Base-by-base conservation (phyloP, 2,329 filamentous ascomycete genomes). In the Fusarium oligoseptatum region DNA sequence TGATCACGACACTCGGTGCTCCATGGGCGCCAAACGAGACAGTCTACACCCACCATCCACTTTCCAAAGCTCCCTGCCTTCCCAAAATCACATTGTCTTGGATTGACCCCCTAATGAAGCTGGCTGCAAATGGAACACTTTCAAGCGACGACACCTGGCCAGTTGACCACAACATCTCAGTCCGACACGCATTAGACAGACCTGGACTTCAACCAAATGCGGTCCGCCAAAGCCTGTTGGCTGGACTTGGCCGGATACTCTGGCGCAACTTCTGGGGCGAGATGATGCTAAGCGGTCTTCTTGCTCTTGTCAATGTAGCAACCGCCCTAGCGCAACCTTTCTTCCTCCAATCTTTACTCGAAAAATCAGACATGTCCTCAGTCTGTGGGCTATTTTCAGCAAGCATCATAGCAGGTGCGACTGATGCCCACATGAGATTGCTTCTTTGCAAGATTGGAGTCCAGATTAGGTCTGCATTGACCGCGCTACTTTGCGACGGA, bases 321-420 rank as follows among this genome's bases (percentile, higher is more conserved):
- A 7, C 39, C 10, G 39, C n/a, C 11, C 5, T 43, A 6, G 39
- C 39, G 11, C 39, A 43, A 6, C 39, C 39, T 1, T 20, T 43
- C n/a, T 43, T 43, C 10, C 39, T 43, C 10, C 39, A 22, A 7
- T 43, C 39, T 2, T 20, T 43, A 11, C 39, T 43, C 3, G 10
- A 20, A 2, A 14, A 20, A 3, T 3, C n/a, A 3, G 39, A 3
- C 11, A 43, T 22, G 3, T 0, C 5, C 10, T 20, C 39, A 6
- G 9, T n/a, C 2, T 41, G 39, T 22, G 39, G n/a, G 0, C 10
- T 43, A 6, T 43, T 43, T 3, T n/a, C n/a, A 14, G 39, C n/a
- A 14, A 43, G 5, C 5, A 43, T 20, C 6, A 7, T 22, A 6
- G 39, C 39, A 0, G n/a, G 39, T 12, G 39, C 11, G 2, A 43